A percentile compares a stretch with the other conserved stretches of the same genome.
These are phyloP conservation scores for Penicillium diatomitis DNA, from an alignment of 495 filamentous ascomycete species.

Conservation along the genomic window DNA sequence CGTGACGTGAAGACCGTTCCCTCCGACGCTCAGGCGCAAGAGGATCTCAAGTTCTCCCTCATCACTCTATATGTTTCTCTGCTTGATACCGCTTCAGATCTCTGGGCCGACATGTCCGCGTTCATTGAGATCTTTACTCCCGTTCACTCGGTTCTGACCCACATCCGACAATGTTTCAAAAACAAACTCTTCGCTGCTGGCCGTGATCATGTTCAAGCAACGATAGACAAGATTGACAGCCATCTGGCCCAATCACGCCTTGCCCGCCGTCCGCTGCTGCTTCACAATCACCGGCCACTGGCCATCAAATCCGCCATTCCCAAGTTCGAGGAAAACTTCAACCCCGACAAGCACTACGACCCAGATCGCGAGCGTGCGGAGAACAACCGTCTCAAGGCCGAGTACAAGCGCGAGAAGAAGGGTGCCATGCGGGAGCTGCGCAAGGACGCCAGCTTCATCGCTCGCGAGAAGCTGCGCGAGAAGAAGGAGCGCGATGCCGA, in stretches of 20 bases:
- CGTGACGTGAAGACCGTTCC: conserved; percentile 41
- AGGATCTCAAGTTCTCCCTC: conserved; percentile 50
- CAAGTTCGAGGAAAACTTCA: conserved; percentile 95
- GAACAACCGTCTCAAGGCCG: conserved; percentile 65
- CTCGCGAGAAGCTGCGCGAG: conserved; percentile 74
- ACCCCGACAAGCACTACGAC: conserved; percentile 92
- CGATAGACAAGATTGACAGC: conserved; percentile 32
- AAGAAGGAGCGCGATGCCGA: conserved; percentile 85
- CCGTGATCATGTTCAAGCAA: conserved; percentile 25
- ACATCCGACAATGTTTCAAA: conserved; percentile 44
- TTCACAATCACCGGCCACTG: conserved; percentile 83
- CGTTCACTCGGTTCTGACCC: conserved; percentile 42
- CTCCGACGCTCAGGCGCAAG: conserved; percentile 15
- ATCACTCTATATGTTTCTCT: conserved; percentile 48
- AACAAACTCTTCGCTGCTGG: conserved; percentile 38
- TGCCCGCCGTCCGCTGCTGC: conserved; percentile 64
- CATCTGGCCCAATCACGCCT: conserved; percentile 48
- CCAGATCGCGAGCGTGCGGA: conserved; percentile 82
- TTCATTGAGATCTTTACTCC: conserved; percentile 67
- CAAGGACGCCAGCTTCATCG: conserved; percentile 89
- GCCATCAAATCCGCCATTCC: conserved; percentile 83
- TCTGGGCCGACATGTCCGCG: conserved; percentile 58
- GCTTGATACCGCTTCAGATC: conserved; percentile 48
- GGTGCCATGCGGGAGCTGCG: conserved; percentile 88
- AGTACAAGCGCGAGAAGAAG: conserved; percentile 93